Evolutionary conservation across 139 green algal species (phyloP).

Genomic region (Parachlorella kessleri): DNA sequence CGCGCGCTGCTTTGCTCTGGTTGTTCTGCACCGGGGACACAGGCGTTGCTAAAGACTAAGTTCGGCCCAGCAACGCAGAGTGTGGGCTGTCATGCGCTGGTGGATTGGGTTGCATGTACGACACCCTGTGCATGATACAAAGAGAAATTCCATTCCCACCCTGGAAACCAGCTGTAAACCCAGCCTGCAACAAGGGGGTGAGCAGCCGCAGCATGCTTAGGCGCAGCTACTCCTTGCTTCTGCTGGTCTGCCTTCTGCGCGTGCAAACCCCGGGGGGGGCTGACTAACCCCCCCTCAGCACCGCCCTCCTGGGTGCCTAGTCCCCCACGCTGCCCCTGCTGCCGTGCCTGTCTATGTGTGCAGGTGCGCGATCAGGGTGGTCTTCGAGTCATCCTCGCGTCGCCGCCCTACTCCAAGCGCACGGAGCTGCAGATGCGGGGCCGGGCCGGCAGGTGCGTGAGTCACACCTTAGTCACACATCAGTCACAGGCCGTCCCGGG

Average conservation of each 20-base stretch:
- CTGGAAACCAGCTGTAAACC: background rate
- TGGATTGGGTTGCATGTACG: no score
- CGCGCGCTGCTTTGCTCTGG: background rate
- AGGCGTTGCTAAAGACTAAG: no score
- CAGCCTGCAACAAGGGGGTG: background rate
- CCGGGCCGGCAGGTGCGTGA: constrained; percentile 47
- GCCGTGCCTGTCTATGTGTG: background rate
- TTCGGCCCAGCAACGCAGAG: background rate
- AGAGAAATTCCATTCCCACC: background rate
- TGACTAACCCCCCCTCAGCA: background rate
- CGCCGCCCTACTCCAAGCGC: constrained; percentile 50
- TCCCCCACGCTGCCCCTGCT: background rate
- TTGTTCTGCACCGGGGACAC: no score
- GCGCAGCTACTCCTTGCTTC: background rate
- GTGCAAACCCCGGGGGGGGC: background rate
- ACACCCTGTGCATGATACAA: no score
- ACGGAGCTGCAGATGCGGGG: constrained; percentile 77
- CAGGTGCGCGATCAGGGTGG: constrained; percentile 64
- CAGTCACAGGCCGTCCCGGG: no score
- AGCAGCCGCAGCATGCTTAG: background rate
- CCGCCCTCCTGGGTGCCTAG: background rate
- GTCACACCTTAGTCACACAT: no score
- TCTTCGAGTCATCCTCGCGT: constrained; percentile 72
- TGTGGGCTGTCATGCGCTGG: background rate
- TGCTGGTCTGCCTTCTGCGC: background rate